Percentiles rank a stretch among this genome's conserved stretches.
Evolutionary conservation across 805 yeast species (phyloP).

Genomic region (Maudiozyma saulgeensis): DNA sequence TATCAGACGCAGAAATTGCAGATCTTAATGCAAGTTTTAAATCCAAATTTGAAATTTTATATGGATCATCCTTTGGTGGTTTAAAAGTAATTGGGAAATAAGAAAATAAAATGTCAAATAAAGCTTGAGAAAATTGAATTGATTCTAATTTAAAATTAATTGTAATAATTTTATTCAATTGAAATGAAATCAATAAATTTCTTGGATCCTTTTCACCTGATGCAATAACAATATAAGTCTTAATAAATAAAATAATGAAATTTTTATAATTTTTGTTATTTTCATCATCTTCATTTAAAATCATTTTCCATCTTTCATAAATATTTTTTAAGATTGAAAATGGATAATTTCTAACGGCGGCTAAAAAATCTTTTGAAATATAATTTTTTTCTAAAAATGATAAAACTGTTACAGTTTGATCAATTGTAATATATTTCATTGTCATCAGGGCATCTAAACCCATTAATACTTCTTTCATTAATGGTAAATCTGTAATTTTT

Average conservation of each 20-base stretch:
- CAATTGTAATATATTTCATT: constrained; percentile 40
- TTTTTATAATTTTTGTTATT: constrained; percentile 17
- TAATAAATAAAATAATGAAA: constrained; percentile 34
- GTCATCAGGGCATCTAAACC: constrained; percentile 45
- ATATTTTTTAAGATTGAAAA: constrained; percentile 41
- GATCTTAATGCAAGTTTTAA: constrained; percentile 52
- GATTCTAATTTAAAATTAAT: constrained; percentile 23
- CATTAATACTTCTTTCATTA: constrained; percentile 41
- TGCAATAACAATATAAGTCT: constrained; percentile 57
- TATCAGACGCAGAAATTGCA: constrained; percentile 51
- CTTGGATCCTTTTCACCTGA: constrained; percentile 92
- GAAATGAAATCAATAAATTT: constrained; percentile 65
- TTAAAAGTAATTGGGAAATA: constrained; percentile 93
- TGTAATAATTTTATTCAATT: constrained; percentile 39
- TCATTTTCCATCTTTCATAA: constrained; percentile 13
- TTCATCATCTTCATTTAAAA: constrained; percentile 11
- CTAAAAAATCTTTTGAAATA: constrained; percentile 49
- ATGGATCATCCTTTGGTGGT: constrained; percentile 80
- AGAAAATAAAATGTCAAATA: constrained; percentile 86
- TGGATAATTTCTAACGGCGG: constrained; percentile 50
- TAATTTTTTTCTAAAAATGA: constrained; percentile 33
- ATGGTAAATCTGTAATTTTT: constrained; percentile 56
- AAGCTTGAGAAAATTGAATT: constrained; percentile 42
- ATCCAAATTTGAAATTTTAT: constrained; percentile 66
- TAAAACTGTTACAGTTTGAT: constrained; percentile 33